Base-by-base conservation (phyloP, 225 moss, liverwort and hornwort species). In the Sphagnum contortum region DNA sequence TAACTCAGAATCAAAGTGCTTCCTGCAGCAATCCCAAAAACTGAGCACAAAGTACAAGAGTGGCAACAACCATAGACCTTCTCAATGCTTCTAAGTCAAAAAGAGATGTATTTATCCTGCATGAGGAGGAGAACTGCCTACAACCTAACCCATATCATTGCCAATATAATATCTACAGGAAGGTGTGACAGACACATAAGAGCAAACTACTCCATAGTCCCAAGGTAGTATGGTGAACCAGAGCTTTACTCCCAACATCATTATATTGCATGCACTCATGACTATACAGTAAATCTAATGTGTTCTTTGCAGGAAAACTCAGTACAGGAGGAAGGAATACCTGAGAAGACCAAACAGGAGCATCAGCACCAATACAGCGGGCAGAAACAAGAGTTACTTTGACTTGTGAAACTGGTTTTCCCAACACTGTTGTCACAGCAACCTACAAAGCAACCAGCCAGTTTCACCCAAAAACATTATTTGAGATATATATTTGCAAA, bases 351-450 rank as follows among this genome's bases (percentile, higher is more conserved):
- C 80, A 68, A 8, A 85, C 45, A 45, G 81, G 48, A 10, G 74
- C 53, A 47, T 78, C 81, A 51, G 85, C 79, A 3, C 80, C 81
- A 50, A 74, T 69, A 64, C 72, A 66, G 63, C 74, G 79, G 13
- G 80, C 85, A 29, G 85, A 88, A 56, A 94, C 57, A 48, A 94
- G 85, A 48, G 76, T 81, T 68, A 94, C 82, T 64, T 73, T 72
- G 12, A 79, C 85, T 29, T 76, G 69, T 3, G 77, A 68, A 13
- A 64, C 77, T 13, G 83, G 81, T 6, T 64, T 70, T 55, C 91
- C 94, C 59, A 86, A 84, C 57, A 57, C 60, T 13, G 80, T 74
- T 63, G 83, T 79, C 52, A 87, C 81, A 3, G 70, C 68, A 4
- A 91, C 81, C 83, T 87, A 75, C 59, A 78, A 61, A 67, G 8